Base-by-base conservation (phyloP, 2,329 filamentous ascomycete species). In the Colletotrichum aenigma region DNA sequence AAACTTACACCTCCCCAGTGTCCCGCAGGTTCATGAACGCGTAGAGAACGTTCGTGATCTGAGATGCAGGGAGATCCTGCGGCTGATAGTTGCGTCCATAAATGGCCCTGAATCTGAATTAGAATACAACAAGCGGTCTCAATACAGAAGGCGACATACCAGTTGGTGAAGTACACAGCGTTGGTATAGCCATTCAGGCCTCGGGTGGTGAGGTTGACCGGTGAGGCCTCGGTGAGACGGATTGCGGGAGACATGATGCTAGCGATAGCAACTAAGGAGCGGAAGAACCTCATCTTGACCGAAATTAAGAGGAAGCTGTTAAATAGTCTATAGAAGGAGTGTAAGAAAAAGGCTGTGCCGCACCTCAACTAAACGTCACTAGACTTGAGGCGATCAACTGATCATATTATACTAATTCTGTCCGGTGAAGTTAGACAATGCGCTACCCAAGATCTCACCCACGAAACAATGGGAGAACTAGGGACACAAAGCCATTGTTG, bases 21-120 rank as follows among this genome's bases (percentile, higher is more conserved):
- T 90, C 82, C 10, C 88, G 87, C 21, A 97, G 84, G 81, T 97
- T 96, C 80, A 95, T 94, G 84, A 98, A 98, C 3, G 95, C 90
- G 80, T 91, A 98, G 3, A 98, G 88, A 3, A 98, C 88, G 79
- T 97, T 94, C 1, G 94, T 96, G 67, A 98, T 86, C 77, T 95
- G 88, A 3, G 91, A 88, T 3, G 88, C 91, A 0, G 93, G 93
- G 10, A 98, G 88, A 78, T 95, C 88, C 67, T 93, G 89, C 0
- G 94, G 93, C 71, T 94, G 89, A 81, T 93, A 95, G 77, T 94
- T 91, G 70, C 94, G 90, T 28, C 86, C 92, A 81, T 98, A 97
- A 66, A 95, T 94, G 56, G 91, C 93, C 94, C 89, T 90, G 43
- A 4, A 3, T 15, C 7, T 7, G 15, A 12, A 16, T 70, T 52